Conservation (phyloP, 2,329 filamentous ascomycete genomes). For the Neopestalotiopsis sp. region DNA sequence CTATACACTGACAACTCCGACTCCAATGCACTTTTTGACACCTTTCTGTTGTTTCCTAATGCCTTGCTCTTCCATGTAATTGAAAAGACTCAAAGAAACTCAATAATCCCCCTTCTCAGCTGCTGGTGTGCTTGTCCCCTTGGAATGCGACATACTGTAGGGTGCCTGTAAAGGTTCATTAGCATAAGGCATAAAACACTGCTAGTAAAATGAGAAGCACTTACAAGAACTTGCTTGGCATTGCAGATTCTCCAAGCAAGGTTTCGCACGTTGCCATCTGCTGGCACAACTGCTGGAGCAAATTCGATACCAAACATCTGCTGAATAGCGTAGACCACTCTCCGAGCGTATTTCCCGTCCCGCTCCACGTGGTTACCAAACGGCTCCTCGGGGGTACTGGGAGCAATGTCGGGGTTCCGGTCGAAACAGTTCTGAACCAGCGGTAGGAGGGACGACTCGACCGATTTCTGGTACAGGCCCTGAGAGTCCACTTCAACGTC, state of each 20-base stretch:
- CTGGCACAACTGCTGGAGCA: slow-evolving; percentile 87
- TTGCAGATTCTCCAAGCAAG: slow-evolving; percentile 94
- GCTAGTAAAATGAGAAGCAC: slow-evolving; percentile 33
- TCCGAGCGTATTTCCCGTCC: slow-evolving; percentile 84
- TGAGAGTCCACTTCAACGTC: slow-evolving; percentile 67
- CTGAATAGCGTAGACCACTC: slow-evolving; percentile 91
- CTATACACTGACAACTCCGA: not conserved
- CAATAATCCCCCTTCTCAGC: slow-evolving; percentile 36
- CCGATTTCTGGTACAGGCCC: slow-evolving; percentile 67
- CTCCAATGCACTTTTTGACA: not conserved
- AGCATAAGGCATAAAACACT: slow-evolving; percentile 18
- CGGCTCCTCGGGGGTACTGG: slow-evolving; percentile 75
- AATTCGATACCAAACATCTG: slow-evolving; percentile 99
- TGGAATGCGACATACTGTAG: slow-evolving; percentile 72
- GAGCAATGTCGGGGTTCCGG: slow-evolving; percentile 87
- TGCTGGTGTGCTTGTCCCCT: slow-evolving; percentile 65
- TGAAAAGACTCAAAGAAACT: not conserved
- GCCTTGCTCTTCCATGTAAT: not conserved
- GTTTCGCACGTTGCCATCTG: slow-evolving; percentile 88
- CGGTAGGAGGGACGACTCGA: slow-evolving; percentile 80
- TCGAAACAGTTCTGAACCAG: slow-evolving; percentile 93
- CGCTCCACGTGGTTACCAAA: slow-evolving; percentile 87
- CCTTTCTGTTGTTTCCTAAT: not conserved
- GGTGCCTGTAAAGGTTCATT: slow-evolving; percentile 56
- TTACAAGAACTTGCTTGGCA: slow-evolving; percentile 90